Evolutionary conservation across 257 asterid genomes (phyloP), one percentile per base, ranked within the genome.

Genomic region (Gentiana straminea): DNA sequence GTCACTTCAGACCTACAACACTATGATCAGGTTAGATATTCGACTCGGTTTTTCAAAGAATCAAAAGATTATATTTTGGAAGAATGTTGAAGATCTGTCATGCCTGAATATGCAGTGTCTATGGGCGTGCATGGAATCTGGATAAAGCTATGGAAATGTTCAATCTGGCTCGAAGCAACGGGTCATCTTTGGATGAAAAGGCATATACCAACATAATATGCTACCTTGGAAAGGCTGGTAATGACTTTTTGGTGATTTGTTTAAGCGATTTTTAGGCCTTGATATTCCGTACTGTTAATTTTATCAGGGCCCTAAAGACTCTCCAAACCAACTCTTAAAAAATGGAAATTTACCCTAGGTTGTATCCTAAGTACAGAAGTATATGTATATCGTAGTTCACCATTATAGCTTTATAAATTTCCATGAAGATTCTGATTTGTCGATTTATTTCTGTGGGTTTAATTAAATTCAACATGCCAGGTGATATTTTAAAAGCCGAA

Each of bases 191-290:
- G 84, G 98, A 87, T 76, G 98, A 84, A 81, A 91, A 87, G 79
- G 79, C 80, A 49, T 87, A 84, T 71, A 81, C 92, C 62, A 91
- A 84, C 69, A 69, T 91, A 83, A 91, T 91, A 68, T 68, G 72
- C 76, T 81, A 78, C 64, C 89, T 77, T 55, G 98, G 95, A 63
- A 91, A 91, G 84, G 87, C 95, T 60, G 95, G 98, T 91, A 54
- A 15, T 49, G 33, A 39, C 7, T 57, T 47, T 4, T 57, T 39
- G 24, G 24, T 15, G 38, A 35, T 32, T 47, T 55, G 38, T n/a
- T 11, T 32, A 11, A 57, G 13, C 57, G 37, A 35, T 33, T 2
- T 15, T 15, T n/a, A 57, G 43, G 33, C 33, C 48, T 49, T 10
- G 50, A n/a, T 55, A 41, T 36, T 15, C 8, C 41, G 35, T 47